Conservation (phyloP, 768 basidiomycete species). For the Collybia sordida region DNA sequence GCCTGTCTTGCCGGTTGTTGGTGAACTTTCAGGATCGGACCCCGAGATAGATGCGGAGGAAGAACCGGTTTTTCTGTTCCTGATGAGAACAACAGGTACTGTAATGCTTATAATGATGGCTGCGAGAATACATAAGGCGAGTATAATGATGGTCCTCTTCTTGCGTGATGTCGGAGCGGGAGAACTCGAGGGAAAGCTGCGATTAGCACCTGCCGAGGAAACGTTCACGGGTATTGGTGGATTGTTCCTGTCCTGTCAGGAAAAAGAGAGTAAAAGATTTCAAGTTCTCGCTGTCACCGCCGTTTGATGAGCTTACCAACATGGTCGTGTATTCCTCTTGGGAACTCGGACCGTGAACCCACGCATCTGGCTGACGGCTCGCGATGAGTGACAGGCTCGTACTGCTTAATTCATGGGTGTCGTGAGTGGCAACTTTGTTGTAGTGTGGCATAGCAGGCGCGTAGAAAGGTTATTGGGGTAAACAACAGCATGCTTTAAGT, state of each 20-base stretch:
- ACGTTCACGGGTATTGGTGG: constrained; percentile 4
- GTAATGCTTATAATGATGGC: constrained; percentile 7
- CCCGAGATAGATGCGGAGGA: constrained; percentile 14
- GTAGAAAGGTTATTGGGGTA: neutral
- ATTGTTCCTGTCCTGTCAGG: constrained; percentile 2
- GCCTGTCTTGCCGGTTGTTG: constrained; percentile 61
- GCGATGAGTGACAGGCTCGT: neutral
- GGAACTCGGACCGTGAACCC: too few species aligned
- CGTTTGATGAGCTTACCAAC: neutral
- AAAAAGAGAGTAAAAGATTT: neutral
- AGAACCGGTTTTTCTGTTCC: constrained; percentile 16
- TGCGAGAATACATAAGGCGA: neutral
- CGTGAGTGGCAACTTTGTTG: neutral
- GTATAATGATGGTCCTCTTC: constrained; percentile 12
- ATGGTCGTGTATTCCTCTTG: too few species aligned
- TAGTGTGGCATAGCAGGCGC: constrained; percentile 6
- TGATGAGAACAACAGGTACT: constrained; percentile 9
- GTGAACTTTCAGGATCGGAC: constrained; percentile 3
- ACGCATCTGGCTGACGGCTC: neutral
- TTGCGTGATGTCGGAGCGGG: constrained; percentile 1
- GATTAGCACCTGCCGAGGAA: neutral
- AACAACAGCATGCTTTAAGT: neutral
- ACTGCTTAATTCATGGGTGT: constrained; percentile 1
- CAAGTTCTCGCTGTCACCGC: too few species aligned
- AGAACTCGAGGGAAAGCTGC: neutral